Base-by-base conservation (phyloP, 768 basidiomycete species). In the Xerocomus brunneocitrinus region DNA sequence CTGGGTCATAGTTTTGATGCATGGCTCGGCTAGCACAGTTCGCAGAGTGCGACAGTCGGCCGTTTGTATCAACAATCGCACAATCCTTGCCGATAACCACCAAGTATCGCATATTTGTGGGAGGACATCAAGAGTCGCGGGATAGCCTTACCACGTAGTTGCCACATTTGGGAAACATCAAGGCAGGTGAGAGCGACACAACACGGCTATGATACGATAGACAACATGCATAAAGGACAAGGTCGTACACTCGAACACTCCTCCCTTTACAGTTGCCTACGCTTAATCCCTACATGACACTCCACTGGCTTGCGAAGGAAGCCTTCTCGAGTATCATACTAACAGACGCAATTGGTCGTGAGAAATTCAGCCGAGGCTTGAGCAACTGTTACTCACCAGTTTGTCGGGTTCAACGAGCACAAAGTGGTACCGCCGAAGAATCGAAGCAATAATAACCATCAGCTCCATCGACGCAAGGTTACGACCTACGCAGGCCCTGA, bases 381-480 rank as follows among this genome's bases (percentile, higher is more conserved):
- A 12, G 31, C 31, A 71, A 25, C 19, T 19, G 19, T 19, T 19
- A 19, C 81, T 53, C 56, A 85, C 87, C 67, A 71, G 71, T 50
- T 82, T 71, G 35, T 80, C 77, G 13, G 82, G 80, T 24, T 77
- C 67, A 62, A 83, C 79, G 19, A 91, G 73, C 4, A 89, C 81
- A 59, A 91, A 80, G 49, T 89, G 78, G 62, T 85, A 95, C 39
- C 87, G 78, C 27, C 87, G 78, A 65, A 91, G 70, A 58, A 94
- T 79, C 3, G 89, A 89, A n/a, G 88, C 80, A 42, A 91, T 70
- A 62, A 95, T 93, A 50, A 92, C 78, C 62, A 84, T 76, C 22
- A 95, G 66, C 65, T 94, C 90, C 74, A 94, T 74, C 56, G 75
- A 80, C 3, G 91, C 91, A 39, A 91, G 72, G 64, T 94, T 93